Conservation (phyloP, 345 rosid genomes). For the Acer campestre region DNA sequence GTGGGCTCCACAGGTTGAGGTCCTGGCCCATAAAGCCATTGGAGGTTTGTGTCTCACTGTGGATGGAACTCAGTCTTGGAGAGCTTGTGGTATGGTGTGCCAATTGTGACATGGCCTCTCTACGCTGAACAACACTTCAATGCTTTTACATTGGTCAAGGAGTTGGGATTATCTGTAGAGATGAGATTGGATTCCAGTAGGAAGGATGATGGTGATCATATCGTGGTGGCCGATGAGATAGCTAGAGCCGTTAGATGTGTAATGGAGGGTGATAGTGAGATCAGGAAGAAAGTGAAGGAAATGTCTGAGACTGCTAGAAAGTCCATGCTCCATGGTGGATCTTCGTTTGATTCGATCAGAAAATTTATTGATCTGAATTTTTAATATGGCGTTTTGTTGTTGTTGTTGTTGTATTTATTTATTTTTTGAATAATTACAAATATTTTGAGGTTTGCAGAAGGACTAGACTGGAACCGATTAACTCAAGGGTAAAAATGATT, state of each 20-base stretch:
- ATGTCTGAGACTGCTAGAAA: not conserved
- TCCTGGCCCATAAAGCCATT: slow-evolving; percentile 36
- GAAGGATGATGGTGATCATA: not conserved
- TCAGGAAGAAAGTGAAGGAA: not conserved
- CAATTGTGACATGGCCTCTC: slow-evolving; percentile 50
- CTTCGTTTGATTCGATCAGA: slow-evolving; percentile 37
- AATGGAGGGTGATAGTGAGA: not conserved
- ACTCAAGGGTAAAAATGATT: too few relatives aligned
- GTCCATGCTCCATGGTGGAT: slow-evolving; percentile 32
- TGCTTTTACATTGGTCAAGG: slow-evolving; percentile 47
- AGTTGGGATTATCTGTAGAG: slow-evolving; percentile 39
- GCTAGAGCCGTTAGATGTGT: slow-evolving; percentile 25
- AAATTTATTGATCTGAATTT: slow-evolving; percentile 20
- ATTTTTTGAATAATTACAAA: too few relatives aligned
- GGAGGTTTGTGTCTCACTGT: slow-evolving; percentile 55
- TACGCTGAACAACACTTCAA: slow-evolving; percentile 53
- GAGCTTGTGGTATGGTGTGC: slow-evolving; percentile 52
- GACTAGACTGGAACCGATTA: too few relatives aligned
- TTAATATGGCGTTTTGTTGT: not conserved
- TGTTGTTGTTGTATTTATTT: too few relatives aligned
- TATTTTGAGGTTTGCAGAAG: too few relatives aligned
- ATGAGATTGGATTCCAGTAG: slow-evolving; percentile 32
- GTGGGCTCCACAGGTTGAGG: slow-evolving; percentile 49
- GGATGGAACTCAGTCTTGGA: slow-evolving; percentile 56
- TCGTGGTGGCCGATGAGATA: slow-evolving; percentile 45